Percentiles rank a stretch among this genome's conserved stretches.
These are phyloP conservation scores for Lipomyces kockii DNA, from an alignment of 805 yeast species.

Conservation along the genomic window DNA sequence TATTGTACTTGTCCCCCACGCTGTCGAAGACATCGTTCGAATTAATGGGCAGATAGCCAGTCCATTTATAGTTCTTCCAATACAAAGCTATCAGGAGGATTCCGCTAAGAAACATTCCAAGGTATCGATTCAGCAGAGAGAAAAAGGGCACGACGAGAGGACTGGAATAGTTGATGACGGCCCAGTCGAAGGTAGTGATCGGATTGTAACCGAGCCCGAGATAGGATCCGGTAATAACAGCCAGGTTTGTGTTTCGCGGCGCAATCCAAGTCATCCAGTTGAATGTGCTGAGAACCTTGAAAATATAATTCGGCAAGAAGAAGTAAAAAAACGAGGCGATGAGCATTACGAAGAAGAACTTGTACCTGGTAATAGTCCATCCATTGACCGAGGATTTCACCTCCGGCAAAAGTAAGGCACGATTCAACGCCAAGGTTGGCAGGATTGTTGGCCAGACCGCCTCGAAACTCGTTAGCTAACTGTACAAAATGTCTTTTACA, in stretches of 20 bases:
- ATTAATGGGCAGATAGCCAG: slow-evolving; percentile 51
- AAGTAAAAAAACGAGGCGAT: slow-evolving; percentile 50
- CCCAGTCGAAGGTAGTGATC: slow-evolving; percentile 68
- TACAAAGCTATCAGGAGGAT: slow-evolving; percentile 10
- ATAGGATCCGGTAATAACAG: slow-evolving; percentile 60
- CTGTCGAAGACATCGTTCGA: slow-evolving; percentile 43
- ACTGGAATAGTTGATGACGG: slow-evolving; percentile 54
- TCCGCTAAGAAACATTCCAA: background rate
- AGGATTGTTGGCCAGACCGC: slow-evolving; percentile 69
- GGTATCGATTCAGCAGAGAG: slow-evolving; percentile 38
- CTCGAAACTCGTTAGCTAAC: no score
- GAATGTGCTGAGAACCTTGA: slow-evolving; percentile 63
- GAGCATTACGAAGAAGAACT: slow-evolving; percentile 54
- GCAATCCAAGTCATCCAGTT: slow-evolving; percentile 66
- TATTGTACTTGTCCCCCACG: slow-evolving; percentile 42
- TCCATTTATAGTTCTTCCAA: slow-evolving; percentile 39
- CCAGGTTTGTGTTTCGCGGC: slow-evolving; percentile 59
- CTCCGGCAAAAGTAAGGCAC: slow-evolving; percentile 52
- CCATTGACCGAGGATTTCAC: slow-evolving; percentile 55
- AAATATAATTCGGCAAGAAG: slow-evolving; percentile 57
- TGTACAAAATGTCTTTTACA: no score
- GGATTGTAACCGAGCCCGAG: slow-evolving; percentile 64
- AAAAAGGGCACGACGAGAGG: slow-evolving; percentile 48
- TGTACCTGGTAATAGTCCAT: slow-evolving; percentile 61
- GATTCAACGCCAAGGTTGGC: slow-evolving; percentile 55